These are phyloP conservation scores for Aspergillus haitiensis DNA, from an alignment of 495 filamentous ascomycete species.

Conservation along the genomic window DNA sequence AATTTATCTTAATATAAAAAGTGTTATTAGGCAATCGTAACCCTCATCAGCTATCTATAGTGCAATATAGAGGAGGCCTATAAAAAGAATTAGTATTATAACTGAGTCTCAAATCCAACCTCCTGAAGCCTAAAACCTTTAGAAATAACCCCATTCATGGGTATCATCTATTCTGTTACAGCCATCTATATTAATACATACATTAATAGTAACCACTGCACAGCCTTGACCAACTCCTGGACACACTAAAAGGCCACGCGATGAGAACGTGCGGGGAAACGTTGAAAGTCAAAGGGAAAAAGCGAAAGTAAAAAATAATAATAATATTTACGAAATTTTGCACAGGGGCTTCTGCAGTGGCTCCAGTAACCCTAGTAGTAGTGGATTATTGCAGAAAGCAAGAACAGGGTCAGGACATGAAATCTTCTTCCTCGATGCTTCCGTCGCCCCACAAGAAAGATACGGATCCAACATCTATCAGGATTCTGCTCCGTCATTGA, in stretches of 20 bases:
- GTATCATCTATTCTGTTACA: no score
- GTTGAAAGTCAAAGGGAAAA: not conserved
- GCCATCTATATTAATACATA: no score
- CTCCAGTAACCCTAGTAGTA: no score
- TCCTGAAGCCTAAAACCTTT: no score
- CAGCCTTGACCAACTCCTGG: not conserved
- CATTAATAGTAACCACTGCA: no score
- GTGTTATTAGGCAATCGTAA: not conserved
- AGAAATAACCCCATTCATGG: no score
- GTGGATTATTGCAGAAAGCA: no score
- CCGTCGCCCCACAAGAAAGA: not conserved
- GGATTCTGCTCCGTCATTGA: not conserved
- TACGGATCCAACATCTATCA: not conserved
- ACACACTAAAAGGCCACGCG: conserved; percentile 1
- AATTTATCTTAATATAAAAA: conserved; percentile 9
- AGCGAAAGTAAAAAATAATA: not conserved
- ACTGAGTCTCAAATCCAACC: no score
- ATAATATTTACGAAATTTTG: not conserved
- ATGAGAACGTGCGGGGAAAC: conserved; percentile 4
- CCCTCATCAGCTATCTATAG: no score
- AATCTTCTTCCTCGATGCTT: not conserved
- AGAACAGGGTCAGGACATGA: no score
- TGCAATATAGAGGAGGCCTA: no score
- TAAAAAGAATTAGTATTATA: no score
- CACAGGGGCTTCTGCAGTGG: not conserved